Base-by-base conservation (phyloP, 2,329 filamentous ascomycete genomes). In the Alternaria triticina region DNA sequence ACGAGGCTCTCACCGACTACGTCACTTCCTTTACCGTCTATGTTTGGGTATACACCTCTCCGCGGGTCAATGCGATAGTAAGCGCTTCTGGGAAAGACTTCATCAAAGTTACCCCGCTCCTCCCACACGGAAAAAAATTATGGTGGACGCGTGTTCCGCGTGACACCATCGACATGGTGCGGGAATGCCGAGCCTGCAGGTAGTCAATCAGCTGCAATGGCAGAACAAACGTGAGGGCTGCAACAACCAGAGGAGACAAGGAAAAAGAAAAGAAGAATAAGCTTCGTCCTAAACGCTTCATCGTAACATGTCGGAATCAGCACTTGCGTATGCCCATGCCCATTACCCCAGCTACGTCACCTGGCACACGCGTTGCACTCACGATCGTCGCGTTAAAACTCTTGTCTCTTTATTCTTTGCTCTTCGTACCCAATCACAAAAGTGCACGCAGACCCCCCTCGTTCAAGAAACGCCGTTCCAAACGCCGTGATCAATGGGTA, bases 401-500 rank as follows among this genome's bases (percentile, higher is more conserved):
- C 49, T 52, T 33, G n/a, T 23, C 30, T 36, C 49, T 40, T 25
- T 33, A 17, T 33, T 23, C 30, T 22, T 25, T 23, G 7, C 28
- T 52, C 49, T 23, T 52, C 11, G 12, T 52, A 33, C 49, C 28
- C 49, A 52, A 52, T 52, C 49, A 51, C 49, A 51, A 23, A 51
- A 51, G 49, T 2, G 12, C 49, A 51, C 28, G 49, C 49, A 52
- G n/a, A 52, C 30, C 49, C 22, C 22, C 30, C 28, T 52, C 30
- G 15, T 40, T 52, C 30, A 52, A 52, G 49, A 10, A 52, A 52
- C 28, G 49, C 49, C 49, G 28, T 52, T 1, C 49, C 49, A 47
- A 67, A 71, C 68, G 65, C 70, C 70, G 59, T 49, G 45, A 64
- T 57, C 68, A 52, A 51, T 63, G 57, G 57, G 74, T 77, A 77